phyloP scores from a whole-genome alignment of 2,329 filamentous ascomycete species.

The Rachicladosporium sp. region DNA sequence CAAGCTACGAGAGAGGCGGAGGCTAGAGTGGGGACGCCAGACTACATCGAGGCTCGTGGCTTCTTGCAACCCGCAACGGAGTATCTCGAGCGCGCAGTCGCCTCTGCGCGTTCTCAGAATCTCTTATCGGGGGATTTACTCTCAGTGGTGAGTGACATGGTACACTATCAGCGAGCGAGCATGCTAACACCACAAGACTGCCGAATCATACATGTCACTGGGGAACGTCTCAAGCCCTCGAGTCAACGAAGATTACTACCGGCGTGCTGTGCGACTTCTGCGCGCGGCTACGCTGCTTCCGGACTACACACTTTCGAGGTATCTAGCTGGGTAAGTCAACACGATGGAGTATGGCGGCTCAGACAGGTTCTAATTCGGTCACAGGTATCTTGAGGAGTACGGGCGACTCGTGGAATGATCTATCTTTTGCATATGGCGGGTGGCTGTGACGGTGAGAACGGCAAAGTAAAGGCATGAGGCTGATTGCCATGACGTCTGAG shows the following conservation, averaged over 20 bases:
- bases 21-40: slow-evolving; percentile 23
- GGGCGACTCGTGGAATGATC: slow-evolving; percentile 20
- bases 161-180: background rate
- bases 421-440: background rate
- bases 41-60: slow-evolving; percentile 42
- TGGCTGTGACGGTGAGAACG: too few species aligned
- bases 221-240: slow-evolving; percentile 38
- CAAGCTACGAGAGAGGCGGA: slow-evolving; percentile 25
- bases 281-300: slow-evolving; percentile 30
- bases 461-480: too few species aligned
- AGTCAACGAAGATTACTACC: slow-evolving; percentile 33
- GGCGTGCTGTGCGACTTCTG: slow-evolving; percentile 34
- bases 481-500: too few species aligned
- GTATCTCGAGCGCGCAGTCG: slow-evolving; percentile 37
- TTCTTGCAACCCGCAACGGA: slow-evolving; percentile 40
- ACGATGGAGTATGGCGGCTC: background rate
- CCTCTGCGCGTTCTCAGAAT: slow-evolving; percentile 28
- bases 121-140: slow-evolving; percentile 32
- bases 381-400: slow-evolving; percentile 36
- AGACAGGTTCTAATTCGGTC: slow-evolving; percentile 1
- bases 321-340: slow-evolving; percentile 34
- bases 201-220: slow-evolving; percentile 41
- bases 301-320: slow-evolving; percentile 31
- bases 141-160: slow-evolving; percentile 26
- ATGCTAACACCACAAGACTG: slow-evolving; percentile 24